Evolutionary conservation across 225 moss, liverwort and hornwort species (phyloP).

Genomic region (Climacium dendroides): DNA sequence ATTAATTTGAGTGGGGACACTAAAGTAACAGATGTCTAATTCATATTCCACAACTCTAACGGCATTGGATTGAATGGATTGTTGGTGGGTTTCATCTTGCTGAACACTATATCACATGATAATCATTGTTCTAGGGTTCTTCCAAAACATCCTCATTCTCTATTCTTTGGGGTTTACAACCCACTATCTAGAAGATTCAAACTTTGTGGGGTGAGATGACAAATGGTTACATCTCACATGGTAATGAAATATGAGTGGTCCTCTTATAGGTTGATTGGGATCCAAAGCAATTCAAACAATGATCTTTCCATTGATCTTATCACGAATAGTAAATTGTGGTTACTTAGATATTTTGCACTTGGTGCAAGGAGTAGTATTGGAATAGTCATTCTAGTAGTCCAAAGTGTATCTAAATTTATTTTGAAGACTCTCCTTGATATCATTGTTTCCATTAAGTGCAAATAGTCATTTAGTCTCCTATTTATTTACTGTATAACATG

Average conservation of each 20-base stretch:
- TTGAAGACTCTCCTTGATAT: not conserved
- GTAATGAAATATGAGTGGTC: too few species aligned
- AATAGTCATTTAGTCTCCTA: not conserved
- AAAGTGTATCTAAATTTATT: not conserved
- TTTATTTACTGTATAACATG: not conserved
- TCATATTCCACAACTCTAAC: not conserved
- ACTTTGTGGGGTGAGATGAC: not conserved
- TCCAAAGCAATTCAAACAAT: too few species aligned
- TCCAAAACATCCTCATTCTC: too few species aligned
- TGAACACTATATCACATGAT: too few species aligned
- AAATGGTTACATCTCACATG: not conserved
- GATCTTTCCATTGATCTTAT: too few species aligned
- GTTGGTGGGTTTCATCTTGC: too few species aligned
- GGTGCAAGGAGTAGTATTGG: too few species aligned
- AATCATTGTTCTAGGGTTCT: too few species aligned
- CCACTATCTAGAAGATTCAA: not conserved
- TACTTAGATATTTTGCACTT: not conserved
- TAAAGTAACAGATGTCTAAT: not conserved
- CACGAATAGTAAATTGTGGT: not conserved
- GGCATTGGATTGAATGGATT: too few species aligned
- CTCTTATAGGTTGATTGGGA: too few species aligned
- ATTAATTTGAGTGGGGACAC: not conserved
- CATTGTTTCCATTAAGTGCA: not conserved
- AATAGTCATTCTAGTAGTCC: not conserved
- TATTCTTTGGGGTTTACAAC: not conserved